Conservation (phyloP, 225 moss, liverwort and hornwort genomes). For the Pleurozium schreberi region DNA sequence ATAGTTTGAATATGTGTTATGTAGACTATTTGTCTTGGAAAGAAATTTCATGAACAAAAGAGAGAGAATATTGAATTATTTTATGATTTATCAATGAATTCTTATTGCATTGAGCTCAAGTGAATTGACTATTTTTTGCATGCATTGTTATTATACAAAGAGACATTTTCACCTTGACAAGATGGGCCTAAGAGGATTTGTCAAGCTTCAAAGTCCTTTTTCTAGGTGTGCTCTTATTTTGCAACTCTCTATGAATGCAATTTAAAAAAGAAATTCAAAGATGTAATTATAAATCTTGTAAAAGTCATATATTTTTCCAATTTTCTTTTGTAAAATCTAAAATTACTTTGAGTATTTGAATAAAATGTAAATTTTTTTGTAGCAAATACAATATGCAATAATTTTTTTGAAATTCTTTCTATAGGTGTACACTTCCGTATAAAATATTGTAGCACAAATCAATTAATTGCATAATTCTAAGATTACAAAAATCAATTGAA, state of each 20-base stretch:
- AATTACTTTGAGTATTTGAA: neutral
- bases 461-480: too few relatives aligned
- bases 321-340: neutral
- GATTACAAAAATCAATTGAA: neutral
- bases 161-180: accelerated
- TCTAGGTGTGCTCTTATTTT: neutral
- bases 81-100: too few relatives aligned
- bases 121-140: neutral
- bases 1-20: neutral
- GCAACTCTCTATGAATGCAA: neutral
- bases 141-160: neutral
- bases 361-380: accelerated
- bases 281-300: neutral
- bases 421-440: accelerated
- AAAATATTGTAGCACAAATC: neutral
- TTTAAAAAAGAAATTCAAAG: too few relatives aligned
- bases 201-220: neutral
- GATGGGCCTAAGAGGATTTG: neutral
- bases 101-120: too few relatives aligned
- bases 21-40: neutral
- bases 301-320: neutral
- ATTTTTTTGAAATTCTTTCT: accelerated
- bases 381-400: neutral
- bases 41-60: neutral
- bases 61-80: neutral